Evolutionary conservation across 345 rosid species (phyloP), one percentile per base, ranked within the genome.

Genomic region (Gossypium turneri): DNA sequence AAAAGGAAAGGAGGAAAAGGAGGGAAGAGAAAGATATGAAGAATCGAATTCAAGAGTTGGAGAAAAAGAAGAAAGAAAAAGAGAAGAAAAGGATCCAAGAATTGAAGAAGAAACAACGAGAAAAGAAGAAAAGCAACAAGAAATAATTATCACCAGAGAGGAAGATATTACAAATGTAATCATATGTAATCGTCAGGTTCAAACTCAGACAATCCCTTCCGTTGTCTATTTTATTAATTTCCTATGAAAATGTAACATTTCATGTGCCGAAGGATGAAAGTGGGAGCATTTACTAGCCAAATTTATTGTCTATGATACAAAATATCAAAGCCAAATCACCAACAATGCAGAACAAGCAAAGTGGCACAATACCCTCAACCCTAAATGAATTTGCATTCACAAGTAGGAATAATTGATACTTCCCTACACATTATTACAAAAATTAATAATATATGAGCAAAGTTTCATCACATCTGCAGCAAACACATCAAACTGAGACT

Each of bases 21-120:
- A 2, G 12, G 50, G 24, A 73, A 4, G 44, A 56, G 4, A 43
- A 9, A 6, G 62, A 25, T 43, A 57, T 6, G 48, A 29, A 53
- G 29, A 51, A 16, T n/a, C 47, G 61, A 67, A 17, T 47, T 29
- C 29, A 38, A 9, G 9, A 76, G 41, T 34, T 34, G 44, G 34
- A 63, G 61, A 24, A 48, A 62, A 67, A 65, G 41, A 19, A 29
- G 45, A 22, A 78, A n/a, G 62, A 79, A 68, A 58, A 51, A 38
- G 15, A 59, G 55, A 56, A 20, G 60, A 10, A 56, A 2, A 5
- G 41, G 41, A 34, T 34, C 41, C 27, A 56, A 56, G 11, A 56
- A 2, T 19, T 9, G 12, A 56, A 56, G 60, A 56, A 9, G 25
- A 56, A 56, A 34, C 7, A 34, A 34, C 41, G 41, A 56, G 60